Conservation (phyloP, 768 basidiomycete species). For the Leccinum incarnatum region DNA sequence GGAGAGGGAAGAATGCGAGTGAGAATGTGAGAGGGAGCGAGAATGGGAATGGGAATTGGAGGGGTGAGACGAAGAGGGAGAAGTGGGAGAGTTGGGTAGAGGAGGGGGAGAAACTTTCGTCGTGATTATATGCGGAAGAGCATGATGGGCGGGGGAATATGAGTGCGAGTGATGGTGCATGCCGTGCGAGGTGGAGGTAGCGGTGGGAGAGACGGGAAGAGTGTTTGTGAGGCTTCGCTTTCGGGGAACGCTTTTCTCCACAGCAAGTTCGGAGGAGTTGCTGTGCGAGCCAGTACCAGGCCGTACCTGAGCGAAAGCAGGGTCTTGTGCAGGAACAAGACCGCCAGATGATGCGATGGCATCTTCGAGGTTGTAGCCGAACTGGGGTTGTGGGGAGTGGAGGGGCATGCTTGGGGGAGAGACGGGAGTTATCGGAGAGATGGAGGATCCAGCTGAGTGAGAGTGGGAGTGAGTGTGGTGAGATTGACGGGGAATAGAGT, state of each 20-base stretch:
- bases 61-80: slow-evolving; percentile 24
- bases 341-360: slow-evolving; percentile 24
- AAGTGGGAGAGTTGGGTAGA: slow-evolving; percentile 21
- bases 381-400: slow-evolving; percentile 41
- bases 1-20: slow-evolving; percentile 23
- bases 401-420: slow-evolving; percentile 46
- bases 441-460: slow-evolving; percentile 26
- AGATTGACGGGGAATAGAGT: slow-evolving; percentile 33
- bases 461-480: slow-evolving; percentile 23
- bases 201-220: slow-evolving; percentile 33
- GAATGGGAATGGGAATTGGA: slow-evolving; percentile 22
- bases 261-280: slow-evolving; percentile 42
- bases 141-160: slow-evolving; percentile 15
- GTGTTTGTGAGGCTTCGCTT: slow-evolving; percentile 62
- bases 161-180: slow-evolving; percentile 29
- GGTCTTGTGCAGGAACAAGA: slow-evolving; percentile 30
- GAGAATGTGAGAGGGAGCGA: slow-evolving; percentile 19
- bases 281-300: slow-evolving; percentile 39
- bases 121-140: slow-evolving; percentile 31
- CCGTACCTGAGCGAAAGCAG: slow-evolving; percentile 31
- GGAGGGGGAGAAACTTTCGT: slow-evolving; percentile 32
- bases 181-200: slow-evolving; percentile 9
- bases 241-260: slow-evolving; percentile 55
- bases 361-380: slow-evolving; percentile 53
- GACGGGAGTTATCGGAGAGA: slow-evolving; percentile 60